Evolutionary conservation across 371 early-diverging fungal genomes (phyloP).

Genomic region (Circinella minor): DNA sequence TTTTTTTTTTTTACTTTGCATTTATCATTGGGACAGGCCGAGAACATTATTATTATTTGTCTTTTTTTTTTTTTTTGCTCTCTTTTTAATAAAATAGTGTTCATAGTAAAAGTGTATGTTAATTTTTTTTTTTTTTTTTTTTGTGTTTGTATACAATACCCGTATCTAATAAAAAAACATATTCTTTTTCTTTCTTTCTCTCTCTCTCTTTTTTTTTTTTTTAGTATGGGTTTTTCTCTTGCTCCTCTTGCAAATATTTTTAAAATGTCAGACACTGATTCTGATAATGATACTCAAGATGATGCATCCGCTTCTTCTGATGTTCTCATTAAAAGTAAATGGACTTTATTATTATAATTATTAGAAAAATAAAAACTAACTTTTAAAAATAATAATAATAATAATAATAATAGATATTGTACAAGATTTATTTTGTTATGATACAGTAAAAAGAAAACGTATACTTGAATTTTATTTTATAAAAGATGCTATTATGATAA

Average conservation of each 20-base stretch:
- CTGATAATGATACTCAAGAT: constrained; percentile 5
- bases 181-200: background rate
- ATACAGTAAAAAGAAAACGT: constrained; percentile 26
- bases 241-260: constrained; percentile 11
- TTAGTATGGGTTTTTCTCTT: constrained; percentile 13
- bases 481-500: constrained; percentile 31
- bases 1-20: too few species aligned
- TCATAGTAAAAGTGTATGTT: background rate
- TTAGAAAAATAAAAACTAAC: background rate
- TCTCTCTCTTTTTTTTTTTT: background rate
- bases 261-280: constrained; percentile 13
- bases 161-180: background rate
- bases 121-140: background rate
- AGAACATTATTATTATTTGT: too few species aligned
- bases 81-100: background rate
- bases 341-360: background rate
- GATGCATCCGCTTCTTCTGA: constrained; percentile 10
- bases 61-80: too few species aligned
- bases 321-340: constrained; percentile 16
- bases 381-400: background rate
- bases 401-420: constrained; percentile 23
- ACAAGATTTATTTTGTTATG: constrained; percentile 32
- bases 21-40: too few species aligned
- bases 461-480: constrained; percentile 34
- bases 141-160: background rate